phyloP scores from a whole-genome alignment of 345 rosid species.

The Trapa incisa region DNA sequence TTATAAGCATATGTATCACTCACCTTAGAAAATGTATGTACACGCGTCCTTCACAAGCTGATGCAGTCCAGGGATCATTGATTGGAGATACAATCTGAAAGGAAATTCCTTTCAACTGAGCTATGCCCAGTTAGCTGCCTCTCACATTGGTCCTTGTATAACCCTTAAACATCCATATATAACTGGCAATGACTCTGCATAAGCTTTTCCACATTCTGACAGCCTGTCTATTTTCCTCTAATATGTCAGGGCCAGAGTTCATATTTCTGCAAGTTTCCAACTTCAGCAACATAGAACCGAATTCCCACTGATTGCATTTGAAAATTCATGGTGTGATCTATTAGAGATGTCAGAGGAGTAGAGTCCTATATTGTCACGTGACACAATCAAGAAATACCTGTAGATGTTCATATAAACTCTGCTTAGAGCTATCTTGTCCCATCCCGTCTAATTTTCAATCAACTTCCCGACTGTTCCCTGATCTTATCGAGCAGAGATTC shows the following conservation, averaged over 20 bases:
- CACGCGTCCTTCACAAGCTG: neutral
- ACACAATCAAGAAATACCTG: neutral
- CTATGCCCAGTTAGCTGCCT: neutral
- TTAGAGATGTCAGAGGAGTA: neutral
- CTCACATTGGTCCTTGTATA: neutral
- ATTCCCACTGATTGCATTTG: neutral
- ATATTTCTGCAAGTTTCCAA: neutral
- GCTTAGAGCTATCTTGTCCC: neutral
- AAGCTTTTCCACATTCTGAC: neutral
- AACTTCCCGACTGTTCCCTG: conserved; percentile 22
- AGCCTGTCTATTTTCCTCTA: neutral
- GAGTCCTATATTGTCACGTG: neutral
- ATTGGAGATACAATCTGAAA: neutral
- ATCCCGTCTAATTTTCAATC: neutral
- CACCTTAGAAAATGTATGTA: neutral
- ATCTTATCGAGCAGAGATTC: conserved; percentile 27
- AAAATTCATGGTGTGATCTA: neutral
- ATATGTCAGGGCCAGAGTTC: too few relatives aligned
- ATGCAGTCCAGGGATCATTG: neutral
- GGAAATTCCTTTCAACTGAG: neutral
- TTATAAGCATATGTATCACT: neutral
- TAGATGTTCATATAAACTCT: neutral
- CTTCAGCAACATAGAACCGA: neutral
- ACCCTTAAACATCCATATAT: neutral
- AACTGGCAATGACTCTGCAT: neutral